Base-by-base conservation (phyloP, 768 basidiomycete genomes). In the Clitopilus hobsonii region DNA sequence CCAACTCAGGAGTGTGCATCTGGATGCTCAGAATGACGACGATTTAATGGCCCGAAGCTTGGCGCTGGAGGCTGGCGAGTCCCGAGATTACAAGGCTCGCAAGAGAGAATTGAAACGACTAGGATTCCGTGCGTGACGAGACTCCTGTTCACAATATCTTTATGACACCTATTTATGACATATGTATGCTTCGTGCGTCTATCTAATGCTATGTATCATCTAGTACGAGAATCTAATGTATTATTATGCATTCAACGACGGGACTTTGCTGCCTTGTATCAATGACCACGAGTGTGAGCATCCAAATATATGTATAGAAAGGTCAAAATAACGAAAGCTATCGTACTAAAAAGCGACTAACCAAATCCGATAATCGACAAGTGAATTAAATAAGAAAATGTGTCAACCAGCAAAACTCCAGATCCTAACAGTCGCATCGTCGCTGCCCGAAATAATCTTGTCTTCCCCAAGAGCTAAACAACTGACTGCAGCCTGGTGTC, bases 361-460 rank as follows among this genome's bases (percentile, higher is more conserved):
- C 13, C 32, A 36, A 14, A n/a, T 3, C 4, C 10, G 32, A 36
- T 2, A 36, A 10, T 11, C 13, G 8, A 36, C 32, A 36, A 36
- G 10, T 36, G 32, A n/a, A n/a, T 36, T 11, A 36, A n/a, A 36
- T 36, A 36, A 4, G n/a, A 36, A 22, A 6, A 22, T 47, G 22
- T 25, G 16, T 72, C 60, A 77, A 59, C 74, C 75, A 58, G 76
- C 72, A 52, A 87, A 88, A 64, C 75, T 83, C 94, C 95, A 98
- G 45, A 97, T 78, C 65, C 85, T 86, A 53, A 98, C 74, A 56
- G 91, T 88, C 20, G 89, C 84, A 64, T 97, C 95, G 65, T 98
- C 95, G 61, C 93, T 93, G 8, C 95, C 94, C n/a, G 94, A 95
- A 7, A 98, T 83, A 45, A 97, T 91, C 72, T 95, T 94, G 69